Evolutionary conservation across 1,139 yeast genomes (phyloP), one percentile per base, ranked within the genome.

Genomic region (Saccharomyces hybrid): DNA sequence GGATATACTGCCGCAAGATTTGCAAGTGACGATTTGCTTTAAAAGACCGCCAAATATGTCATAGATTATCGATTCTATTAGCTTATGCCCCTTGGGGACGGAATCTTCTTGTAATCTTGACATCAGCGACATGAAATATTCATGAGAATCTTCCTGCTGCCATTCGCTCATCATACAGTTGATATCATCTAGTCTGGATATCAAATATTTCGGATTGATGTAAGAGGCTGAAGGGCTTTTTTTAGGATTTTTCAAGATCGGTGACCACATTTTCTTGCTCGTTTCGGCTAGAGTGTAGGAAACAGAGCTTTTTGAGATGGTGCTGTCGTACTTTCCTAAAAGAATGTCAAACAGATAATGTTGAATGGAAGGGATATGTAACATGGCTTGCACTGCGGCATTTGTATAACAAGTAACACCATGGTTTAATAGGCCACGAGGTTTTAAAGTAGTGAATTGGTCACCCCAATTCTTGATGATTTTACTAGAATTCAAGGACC

Each of bases 81-180:
- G 76, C 67, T 91, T 90, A 51, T 76, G 78, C 12, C 97, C 97
- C 67, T 83, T 86, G 32, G 97, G 97, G 1, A 95, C 90, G 6
- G 89, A 80, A 68, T 91, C 97, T 69, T 91, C 97, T 71, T 91
- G 98, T 56, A 91, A 73, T 55, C 97, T 75, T 8, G 95, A 84
- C 78, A 91, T 78, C 58, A 91, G 75, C 16, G 96, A 87, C 97
- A 91, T 90, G 69, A 84, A 88, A 71, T 91, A 93, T 71, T 93
- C 99, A 71, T 93, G 99, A 0, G 97, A 87, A 70, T 93, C 99
- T 71, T 93, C 98, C 71, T 93, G 99, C 70, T 89, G 91, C 96
- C 96, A 90, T 68, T 85, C 93, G 46, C 91, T 84, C 96, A 91
- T 89, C 95, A 88, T 86, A 68, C 96, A 89, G 70, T 91, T 91